phyloP scores from a whole-genome alignment of 2,329 filamentous ascomycete genomes.

The Nemania sp. region DNA sequence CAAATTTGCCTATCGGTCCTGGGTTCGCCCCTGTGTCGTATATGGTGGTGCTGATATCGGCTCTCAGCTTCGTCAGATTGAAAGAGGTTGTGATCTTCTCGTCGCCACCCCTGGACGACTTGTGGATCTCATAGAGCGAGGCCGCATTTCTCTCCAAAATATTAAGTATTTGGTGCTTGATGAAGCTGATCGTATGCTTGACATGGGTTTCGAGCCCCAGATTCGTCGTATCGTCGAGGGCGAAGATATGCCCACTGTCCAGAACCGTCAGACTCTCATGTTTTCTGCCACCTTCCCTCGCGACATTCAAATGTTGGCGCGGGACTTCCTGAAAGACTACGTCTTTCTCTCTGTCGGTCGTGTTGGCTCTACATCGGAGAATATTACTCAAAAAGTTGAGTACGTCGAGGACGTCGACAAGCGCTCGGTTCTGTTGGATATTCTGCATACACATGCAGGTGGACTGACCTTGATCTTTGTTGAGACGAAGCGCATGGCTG shows the following conservation, averaged over 20 bases:
- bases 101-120: slow-evolving; percentile 97
- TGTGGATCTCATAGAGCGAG: slow-evolving; percentile 97
- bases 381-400: slow-evolving; percentile 98
- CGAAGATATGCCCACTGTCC: slow-evolving; percentile 90
- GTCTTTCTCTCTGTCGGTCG: slow-evolving; percentile 98
- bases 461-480: slow-evolving; percentile 97
- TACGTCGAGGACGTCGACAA: slow-evolving; percentile 98
- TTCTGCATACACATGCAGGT: slow-evolving; percentile 88
- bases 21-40: slow-evolving; percentile 97
- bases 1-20: slow-evolving; percentile 98
- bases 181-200: slow-evolving; percentile 99
- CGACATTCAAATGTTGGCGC: slow-evolving; percentile 98
- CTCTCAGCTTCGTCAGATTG: slow-evolving; percentile 96
- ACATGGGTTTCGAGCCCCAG: slow-evolving; percentile 99
- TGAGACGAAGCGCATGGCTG: slow-evolving; percentile 99
- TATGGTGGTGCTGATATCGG: slow-evolving; percentile 99
- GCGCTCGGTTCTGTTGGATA: slow-evolving; percentile 95
- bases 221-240: slow-evolving; percentile 98
- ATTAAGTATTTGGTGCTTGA: slow-evolving; percentile 99
- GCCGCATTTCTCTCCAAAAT: slow-evolving; percentile 94
- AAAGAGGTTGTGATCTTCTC: slow-evolving; percentile 93
- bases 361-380: slow-evolving; percentile 99
- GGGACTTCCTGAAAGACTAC: slow-evolving; percentile 99
- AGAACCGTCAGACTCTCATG: slow-evolving; percentile 95
- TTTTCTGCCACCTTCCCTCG: slow-evolving; percentile 99